Base-by-base conservation (phyloP, 345 rosid species). In the Acer yangbiense region DNA sequence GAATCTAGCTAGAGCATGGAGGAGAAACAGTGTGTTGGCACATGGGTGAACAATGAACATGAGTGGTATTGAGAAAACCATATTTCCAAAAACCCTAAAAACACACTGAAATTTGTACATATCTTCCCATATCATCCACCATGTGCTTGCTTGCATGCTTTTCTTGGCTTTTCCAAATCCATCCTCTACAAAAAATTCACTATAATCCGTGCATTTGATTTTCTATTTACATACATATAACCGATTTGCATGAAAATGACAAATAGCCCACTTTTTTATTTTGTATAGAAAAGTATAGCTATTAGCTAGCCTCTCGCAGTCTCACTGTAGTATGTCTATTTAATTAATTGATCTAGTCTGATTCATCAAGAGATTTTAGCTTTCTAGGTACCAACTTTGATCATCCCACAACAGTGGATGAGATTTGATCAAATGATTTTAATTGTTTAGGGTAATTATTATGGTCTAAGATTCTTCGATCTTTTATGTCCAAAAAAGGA, bases 401-500 rank as follows among this genome's bases (percentile, higher is more conserved):
- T 82, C 39, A 35, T 35, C 60, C 43, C 46, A 57, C 17, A 62
- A 81, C 25, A 80, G 82, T 76, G 67, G 39, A 41, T 69, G 63
- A 60, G 78, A 80, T 77, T 68, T 72, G 69, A 85, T 80, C 76
- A 79, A 71, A 75, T 81, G 75, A 82, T 83, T 76, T 77, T 66
- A 72, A 66, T 78, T 76, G 74, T 65, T 80, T 57, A 55, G 67
- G 60, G 82, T 74, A 78, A 89, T 91, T 71, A 91, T 89, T 76
- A 73, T 78, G 75, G 87, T 85, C 88, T 83, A 85, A 79, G 88
- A 87, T 84, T 87, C 90, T 86, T 83, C 72, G 75, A 79, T 77
- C 79, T 17, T 58, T 75, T 78, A 52, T 79, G 85, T 78, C 80
- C 71, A 27, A 71, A 79, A 74, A 72, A 71, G 76, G 83, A 86